Evolutionary conservation across 352 stramenopile genomes (phyloP).

Genomic region (Phytophthora melonis): DNA sequence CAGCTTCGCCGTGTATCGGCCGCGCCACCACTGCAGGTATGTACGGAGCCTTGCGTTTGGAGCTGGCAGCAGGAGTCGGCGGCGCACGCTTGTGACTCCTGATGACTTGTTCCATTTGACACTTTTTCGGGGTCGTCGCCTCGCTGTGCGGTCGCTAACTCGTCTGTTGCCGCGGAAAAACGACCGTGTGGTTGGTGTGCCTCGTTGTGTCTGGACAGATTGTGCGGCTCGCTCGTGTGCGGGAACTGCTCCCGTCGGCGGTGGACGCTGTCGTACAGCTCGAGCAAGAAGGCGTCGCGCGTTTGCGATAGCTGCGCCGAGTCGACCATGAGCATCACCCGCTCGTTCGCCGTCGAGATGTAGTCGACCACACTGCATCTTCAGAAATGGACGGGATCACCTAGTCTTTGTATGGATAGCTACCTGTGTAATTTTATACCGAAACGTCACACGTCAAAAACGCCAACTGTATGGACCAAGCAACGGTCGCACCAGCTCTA

Average conservation of each 20-base stretch:
- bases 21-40: conserved; percentile 85
- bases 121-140: conserved; percentile 9
- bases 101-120: conserved; percentile 21
- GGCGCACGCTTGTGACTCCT: conserved; percentile 6
- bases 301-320: conserved; percentile 78
- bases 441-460: conserved; percentile 6
- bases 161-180: conserved; percentile 29
- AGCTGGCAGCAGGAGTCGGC: background rate
- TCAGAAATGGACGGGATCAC: conserved; percentile 11
- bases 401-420: conserved; percentile 4
- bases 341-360: conserved; percentile 40
- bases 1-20: conserved; percentile 85
- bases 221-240: conserved; percentile 86
- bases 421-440: conserved; percentile 27
- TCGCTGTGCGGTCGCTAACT: conserved; percentile 34
- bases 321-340: conserved; percentile 51
- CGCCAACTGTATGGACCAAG: conserved; percentile 10
- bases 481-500: conserved; percentile 18
- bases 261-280: conserved; percentile 81
- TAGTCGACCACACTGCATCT: conserved; percentile 17
- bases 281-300: conserved; percentile 81
- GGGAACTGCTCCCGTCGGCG: conserved; percentile 83
- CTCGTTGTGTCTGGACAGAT: conserved; percentile 43
- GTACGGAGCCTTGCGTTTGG: conserved; percentile 3
- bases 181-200: conserved; percentile 13